A percentile compares a stretch with the other conserved stretches of the same genome.
These are phyloP conservation scores for Beta lomatogona DNA, from an alignment of 179 eudicot genomes.

Conservation along the genomic window DNA sequence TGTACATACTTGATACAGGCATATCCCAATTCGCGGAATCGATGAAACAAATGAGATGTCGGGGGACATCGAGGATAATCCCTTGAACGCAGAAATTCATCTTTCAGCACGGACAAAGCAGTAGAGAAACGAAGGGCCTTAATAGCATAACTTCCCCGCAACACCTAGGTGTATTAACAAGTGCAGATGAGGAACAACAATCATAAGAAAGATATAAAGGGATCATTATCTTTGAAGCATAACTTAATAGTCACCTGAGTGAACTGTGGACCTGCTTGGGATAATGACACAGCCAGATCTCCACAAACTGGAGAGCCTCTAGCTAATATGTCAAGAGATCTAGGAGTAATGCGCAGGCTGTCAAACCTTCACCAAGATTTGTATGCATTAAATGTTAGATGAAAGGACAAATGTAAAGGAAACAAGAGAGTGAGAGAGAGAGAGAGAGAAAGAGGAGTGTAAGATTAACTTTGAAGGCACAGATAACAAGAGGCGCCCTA, in stretches of 20 bases:
- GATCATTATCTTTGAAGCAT: background rate
- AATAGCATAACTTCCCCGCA: slow-evolving; percentile 90
- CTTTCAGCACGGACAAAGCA: slow-evolving; percentile 91
- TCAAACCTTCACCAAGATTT: slow-evolving; percentile 70
- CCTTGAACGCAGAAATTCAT: slow-evolving; percentile 95
- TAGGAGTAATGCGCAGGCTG: slow-evolving; percentile 90
- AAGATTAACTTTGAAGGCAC: slow-evolving; percentile 13
- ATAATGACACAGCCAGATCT: slow-evolving; percentile 95
- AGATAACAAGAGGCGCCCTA: background rate
- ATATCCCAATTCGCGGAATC: slow-evolving; percentile 94
- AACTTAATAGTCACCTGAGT: slow-evolving; percentile 67
- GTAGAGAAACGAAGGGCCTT: slow-evolving; percentile 96
- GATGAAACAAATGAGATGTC: slow-evolving; percentile 93
- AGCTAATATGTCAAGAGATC: slow-evolving; percentile 95
- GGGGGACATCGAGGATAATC: slow-evolving; percentile 98
- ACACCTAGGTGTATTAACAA: slow-evolving; percentile 50
- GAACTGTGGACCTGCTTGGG: slow-evolving; percentile 97
- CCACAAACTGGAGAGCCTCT: slow-evolving; percentile 98
- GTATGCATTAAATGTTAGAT: slow-evolving; percentile 27
- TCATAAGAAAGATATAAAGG: background rate
- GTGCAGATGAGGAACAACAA: slow-evolving; percentile 23
- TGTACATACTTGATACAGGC: slow-evolving; percentile 89
- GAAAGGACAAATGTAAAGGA: background rate
- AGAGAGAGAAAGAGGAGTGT: background rate
- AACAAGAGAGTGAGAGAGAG: background rate